Conservation (phyloP, 2,329 filamentous ascomycete genomes). For the Blastomyces parvus region DNA sequence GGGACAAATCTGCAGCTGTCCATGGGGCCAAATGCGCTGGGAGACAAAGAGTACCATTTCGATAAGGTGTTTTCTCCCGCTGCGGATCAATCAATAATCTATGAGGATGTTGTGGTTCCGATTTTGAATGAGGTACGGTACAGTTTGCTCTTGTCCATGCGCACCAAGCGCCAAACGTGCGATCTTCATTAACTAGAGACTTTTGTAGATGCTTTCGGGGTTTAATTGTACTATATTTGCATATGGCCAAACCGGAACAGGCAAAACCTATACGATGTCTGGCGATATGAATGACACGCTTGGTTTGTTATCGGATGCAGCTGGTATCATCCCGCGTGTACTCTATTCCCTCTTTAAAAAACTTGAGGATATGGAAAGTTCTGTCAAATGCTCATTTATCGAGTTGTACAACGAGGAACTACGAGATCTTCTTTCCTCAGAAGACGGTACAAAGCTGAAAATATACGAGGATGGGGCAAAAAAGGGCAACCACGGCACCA, state of each 20-base stretch:
- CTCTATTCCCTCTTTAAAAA: conserved; percentile 79
- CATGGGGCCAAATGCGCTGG: conserved; percentile 85
- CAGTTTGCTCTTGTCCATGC: conserved; percentile 18
- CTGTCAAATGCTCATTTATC: conserved; percentile 96
- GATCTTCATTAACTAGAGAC: conserved; percentile 12
- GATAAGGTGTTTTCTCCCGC: conserved; percentile 95
- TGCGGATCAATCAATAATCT: conserved; percentile 86
- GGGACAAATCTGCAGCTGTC: conserved; percentile 75
- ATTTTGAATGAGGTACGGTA: conserved; percentile 81
- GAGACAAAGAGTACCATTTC: conserved; percentile 94
- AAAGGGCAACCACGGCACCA: conserved; percentile 66
- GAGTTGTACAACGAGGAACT: conserved; percentile 98
- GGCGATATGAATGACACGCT: conserved; percentile 86
- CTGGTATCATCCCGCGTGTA: conserved; percentile 89
- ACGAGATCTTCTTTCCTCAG: conserved; percentile 72
- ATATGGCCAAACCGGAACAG: conserved; percentile 94
- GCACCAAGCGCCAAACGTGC: background rate
- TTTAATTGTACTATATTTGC: conserved; percentile 99
- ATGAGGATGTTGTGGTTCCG: conserved; percentile 88
- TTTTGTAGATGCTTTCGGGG: conserved; percentile 68
- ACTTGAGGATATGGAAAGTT: conserved; percentile 73
- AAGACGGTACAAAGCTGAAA: conserved; percentile 80
- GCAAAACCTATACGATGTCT: conserved; percentile 99
- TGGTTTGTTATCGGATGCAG: conserved; percentile 78
- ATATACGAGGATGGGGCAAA: conserved; percentile 76